phyloP scores from a whole-genome alignment of 805 yeast genomes.

The Komagataella kurtzmanii region DNA sequence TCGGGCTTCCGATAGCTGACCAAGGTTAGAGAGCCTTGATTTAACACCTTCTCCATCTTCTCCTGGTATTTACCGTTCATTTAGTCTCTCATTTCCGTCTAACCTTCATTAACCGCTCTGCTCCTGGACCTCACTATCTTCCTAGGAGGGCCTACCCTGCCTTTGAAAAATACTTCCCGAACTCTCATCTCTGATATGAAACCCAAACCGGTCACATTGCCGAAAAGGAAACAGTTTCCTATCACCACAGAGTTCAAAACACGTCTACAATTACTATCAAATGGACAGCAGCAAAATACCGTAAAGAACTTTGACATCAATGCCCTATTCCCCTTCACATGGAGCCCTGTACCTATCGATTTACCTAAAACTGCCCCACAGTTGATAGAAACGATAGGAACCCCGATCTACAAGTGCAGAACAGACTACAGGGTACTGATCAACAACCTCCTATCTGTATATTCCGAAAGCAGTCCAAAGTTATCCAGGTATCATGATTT shows the following conservation, averaged over 20 bases:
- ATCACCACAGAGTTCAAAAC: neutral
- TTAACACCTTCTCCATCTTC: too few relatives aligned
- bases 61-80: neutral
- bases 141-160: neutral
- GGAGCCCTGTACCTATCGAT: neutral
- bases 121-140: neutral
- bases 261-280: neutral
- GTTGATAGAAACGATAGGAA: neutral
- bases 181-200: neutral
- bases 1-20: too few relatives aligned
- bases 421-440: neutral
- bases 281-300: neutral
- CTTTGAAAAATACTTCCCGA: neutral
- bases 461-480: neutral
- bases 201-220: neutral
- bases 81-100: neutral
- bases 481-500: neutral
- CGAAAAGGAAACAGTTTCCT: neutral
- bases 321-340: neutral
- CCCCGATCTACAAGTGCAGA: neutral
- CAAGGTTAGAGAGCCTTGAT: too few relatives aligned
- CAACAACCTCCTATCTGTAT: neutral
- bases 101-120: neutral
- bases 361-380: neutral
- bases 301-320: neutral